phyloP scores from a whole-genome alignment of 495 filamentous ascomycete species.

The Tuber magnatum region DNA sequence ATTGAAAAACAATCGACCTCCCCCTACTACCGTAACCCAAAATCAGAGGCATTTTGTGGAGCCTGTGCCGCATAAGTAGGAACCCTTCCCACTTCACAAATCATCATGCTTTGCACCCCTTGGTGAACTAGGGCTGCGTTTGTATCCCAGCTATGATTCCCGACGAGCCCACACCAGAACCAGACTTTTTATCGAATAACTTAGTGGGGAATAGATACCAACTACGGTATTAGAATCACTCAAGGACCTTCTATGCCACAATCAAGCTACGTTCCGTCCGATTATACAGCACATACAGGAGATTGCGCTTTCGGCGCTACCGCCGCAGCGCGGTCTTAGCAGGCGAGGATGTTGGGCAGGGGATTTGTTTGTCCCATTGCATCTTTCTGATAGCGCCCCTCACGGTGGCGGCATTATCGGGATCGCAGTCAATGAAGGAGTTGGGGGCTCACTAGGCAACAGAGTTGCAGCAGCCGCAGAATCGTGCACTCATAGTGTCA shows the following conservation, averaged over 20 bases:
- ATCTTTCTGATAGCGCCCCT: slow-evolving; percentile 29
- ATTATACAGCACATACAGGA: slow-evolving; percentile 21
- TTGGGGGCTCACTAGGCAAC: slow-evolving; percentile 11
- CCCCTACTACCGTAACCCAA: no score
- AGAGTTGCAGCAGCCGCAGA: slow-evolving; percentile 30
- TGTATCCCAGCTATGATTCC: no score
- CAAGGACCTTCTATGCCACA: slow-evolving; percentile 25
- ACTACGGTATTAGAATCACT: slow-evolving; percentile 28
- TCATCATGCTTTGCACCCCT: no score
- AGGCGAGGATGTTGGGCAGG: slow-evolving; percentile 21
- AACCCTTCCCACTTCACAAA: no score
- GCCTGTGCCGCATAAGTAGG: no score
- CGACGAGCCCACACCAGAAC: no score
- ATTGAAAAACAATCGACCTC: no score
- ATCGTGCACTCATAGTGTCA: slow-evolving; percentile 27
- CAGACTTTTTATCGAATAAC: no score
- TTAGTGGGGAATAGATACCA: no score
- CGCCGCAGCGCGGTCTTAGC: not conserved
- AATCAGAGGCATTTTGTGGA: no score
- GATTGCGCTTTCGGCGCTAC: slow-evolving; percentile 24
- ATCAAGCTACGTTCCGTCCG: slow-evolving; percentile 38
- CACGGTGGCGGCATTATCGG: slow-evolving; percentile 4
- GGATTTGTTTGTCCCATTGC: slow-evolving; percentile 29
- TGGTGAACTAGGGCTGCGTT: no score
- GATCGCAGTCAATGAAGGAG: not conserved